These are phyloP conservation scores for Candida awuae DNA, from an alignment of 805 yeast species.

Conservation along the genomic window DNA sequence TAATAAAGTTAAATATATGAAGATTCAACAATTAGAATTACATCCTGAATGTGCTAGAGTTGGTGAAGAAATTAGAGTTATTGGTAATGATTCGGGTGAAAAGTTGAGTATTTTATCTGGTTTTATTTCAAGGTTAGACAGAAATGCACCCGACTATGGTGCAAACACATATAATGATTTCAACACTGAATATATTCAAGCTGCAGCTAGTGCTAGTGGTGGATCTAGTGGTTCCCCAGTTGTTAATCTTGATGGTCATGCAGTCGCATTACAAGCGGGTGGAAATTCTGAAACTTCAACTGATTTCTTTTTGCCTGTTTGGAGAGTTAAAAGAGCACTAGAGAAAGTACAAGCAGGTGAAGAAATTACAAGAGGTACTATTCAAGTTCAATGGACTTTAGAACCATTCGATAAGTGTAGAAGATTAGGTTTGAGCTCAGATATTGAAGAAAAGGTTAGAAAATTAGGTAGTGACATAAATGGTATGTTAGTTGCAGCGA, in stretches of 20 bases:
- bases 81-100: constrained; percentile 96
- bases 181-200: constrained; percentile 90
- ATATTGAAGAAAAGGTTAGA: constrained; percentile 65
- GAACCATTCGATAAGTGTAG: constrained; percentile 88
- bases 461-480: constrained; percentile 50
- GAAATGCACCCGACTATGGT: constrained; percentile 94
- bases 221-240: constrained; percentile 96
- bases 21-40: constrained; percentile 54
- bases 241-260: constrained; percentile 80
- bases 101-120: constrained; percentile 84
- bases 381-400: constrained; percentile 82
- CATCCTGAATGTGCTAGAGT: constrained; percentile 79
- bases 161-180: constrained; percentile 82
- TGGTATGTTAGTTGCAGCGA: constrained; percentile 77
- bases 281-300: constrained; percentile 89
- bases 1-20: constrained; percentile 60
- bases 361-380: constrained; percentile 80
- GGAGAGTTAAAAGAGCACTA: constrained; percentile 75
- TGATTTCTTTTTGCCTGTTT: constrained; percentile 83
- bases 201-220: constrained; percentile 93
- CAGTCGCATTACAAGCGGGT: constrained; percentile 91
- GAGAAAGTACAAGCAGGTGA: constrained; percentile 51
- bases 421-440: constrained; percentile 72
- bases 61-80: constrained; percentile 90
- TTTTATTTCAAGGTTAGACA: constrained; percentile 73